A percentile compares a stretch with the other conserved stretches of the same genome.
phyloP scores from a whole-genome alignment of 495 filamentous ascomycete genomes.

The Letharia columbiana region DNA sequence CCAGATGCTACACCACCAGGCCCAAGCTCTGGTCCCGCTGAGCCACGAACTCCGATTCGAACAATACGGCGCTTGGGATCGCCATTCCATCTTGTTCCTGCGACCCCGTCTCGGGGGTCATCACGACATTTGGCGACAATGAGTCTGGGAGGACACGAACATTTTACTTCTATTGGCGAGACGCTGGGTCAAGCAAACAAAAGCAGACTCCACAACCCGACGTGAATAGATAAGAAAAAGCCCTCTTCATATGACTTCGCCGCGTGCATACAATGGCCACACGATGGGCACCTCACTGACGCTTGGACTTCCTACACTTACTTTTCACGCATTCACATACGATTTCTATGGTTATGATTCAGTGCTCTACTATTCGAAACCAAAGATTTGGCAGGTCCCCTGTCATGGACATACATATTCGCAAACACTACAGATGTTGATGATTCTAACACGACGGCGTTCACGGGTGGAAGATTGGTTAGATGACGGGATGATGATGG shows the following conservation, averaged over 20 bases:
- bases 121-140: constrained; percentile 21
- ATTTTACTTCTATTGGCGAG: constrained; percentile 24
- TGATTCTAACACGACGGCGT: constrained; percentile 7
- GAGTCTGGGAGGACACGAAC: constrained; percentile 24
- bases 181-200: constrained; percentile 16
- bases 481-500: constrained; percentile 10
- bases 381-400: neutral
- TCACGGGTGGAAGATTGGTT: neutral
- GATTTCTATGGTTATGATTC: constrained; percentile 11
- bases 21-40: neutral
- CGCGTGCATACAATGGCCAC: neutral
- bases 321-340: constrained; percentile 9
- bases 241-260: neutral
- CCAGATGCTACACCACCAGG: constrained; percentile 1
- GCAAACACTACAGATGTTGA: constrained; percentile 2
- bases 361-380: constrained; percentile 7
- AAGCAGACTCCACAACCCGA: constrained; percentile 4
- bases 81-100: constrained; percentile 35
- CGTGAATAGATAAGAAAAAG: neutral
- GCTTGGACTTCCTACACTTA: neutral
- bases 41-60: constrained; percentile 10
- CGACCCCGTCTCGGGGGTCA: constrained; percentile 20
- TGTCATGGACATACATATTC: constrained; percentile 7
- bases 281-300: neutral
- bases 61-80: constrained; percentile 43